A percentile compares a stretch with the other conserved stretches of the same genome.
phyloP scores from a whole-genome alignment of 2,329 filamentous ascomycete genomes.

The Zymoseptoria ardabiliae region DNA sequence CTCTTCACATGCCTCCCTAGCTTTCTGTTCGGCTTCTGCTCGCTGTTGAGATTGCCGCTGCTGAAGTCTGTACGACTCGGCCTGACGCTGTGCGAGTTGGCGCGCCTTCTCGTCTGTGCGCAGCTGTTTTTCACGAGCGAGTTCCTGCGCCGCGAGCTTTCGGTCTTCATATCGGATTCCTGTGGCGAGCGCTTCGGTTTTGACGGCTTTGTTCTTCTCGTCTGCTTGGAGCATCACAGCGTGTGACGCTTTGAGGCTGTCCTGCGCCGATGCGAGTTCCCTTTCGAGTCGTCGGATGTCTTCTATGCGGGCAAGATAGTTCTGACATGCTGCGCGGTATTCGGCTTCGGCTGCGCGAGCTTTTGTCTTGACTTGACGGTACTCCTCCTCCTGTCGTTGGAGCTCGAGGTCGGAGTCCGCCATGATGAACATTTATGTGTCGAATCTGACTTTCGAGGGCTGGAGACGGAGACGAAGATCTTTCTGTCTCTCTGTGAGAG shows the following conservation, averaged over 20 bases:
- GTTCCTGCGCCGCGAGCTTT: background rate
- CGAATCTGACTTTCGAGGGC: background rate
- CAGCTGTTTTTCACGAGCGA: background rate
- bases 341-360: background rate
- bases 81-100: background rate
- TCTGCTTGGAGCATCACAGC: background rate
- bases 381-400: background rate
- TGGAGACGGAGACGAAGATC: background rate
- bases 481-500: background rate
- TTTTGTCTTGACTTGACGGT: background rate
- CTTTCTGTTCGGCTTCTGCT: background rate
- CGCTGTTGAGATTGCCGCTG: background rate
- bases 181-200: background rate
- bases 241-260: background rate
- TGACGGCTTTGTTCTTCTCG: background rate
- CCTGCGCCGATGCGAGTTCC: background rate
- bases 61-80: background rate
- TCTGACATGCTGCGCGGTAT: background rate
- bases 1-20: background rate
- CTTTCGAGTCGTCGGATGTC: background rate
- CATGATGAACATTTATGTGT: background rate
- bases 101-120: background rate
- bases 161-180: background rate
- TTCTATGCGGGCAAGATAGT: background rate
- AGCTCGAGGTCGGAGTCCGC: background rate